These are phyloP conservation scores for Dillenia suffruticosa DNA, from an alignment of 164 flowering plant genomes.

Conservation along the genomic window DNA sequence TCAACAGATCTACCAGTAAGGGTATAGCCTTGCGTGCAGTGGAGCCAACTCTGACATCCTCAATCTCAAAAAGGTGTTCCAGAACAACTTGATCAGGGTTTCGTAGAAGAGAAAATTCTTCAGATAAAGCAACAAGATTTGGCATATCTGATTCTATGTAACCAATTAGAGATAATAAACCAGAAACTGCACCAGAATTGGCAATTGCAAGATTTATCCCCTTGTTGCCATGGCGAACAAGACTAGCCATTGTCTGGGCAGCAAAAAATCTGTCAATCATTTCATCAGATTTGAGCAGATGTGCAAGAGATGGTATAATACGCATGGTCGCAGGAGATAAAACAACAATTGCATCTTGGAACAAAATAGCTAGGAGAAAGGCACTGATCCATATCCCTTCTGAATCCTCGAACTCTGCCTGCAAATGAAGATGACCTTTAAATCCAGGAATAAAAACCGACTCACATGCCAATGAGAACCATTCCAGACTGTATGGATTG, in stretches of 20 bases:
- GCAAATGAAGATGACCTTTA: conserved; percentile 13
- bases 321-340: conserved; percentile 52
- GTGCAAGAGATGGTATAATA: conserved; percentile 65
- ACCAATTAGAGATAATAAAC: conserved; percentile 63
- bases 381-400: conserved; percentile 82
- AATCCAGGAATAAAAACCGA: neutral
- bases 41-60: conserved; percentile 68
- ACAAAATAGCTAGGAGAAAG: conserved; percentile 64
- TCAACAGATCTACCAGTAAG: conserved; percentile 71
- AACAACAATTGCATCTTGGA: conserved; percentile 61
- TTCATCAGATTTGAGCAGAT: conserved; percentile 67
- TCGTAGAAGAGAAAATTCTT: conserved; percentile 56
- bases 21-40: conserved; percentile 77
- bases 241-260: conserved; percentile 85
- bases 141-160: conserved; percentile 60
- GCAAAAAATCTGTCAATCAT: conserved; percentile 68
- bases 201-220: conserved; percentile 62
- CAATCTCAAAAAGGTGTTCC: conserved; percentile 68
- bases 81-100: conserved; percentile 73
- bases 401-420: conserved; percentile 70
- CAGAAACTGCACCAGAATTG: conserved; percentile 77
- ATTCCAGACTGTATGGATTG: too few relatives aligned
- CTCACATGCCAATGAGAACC: too few relatives aligned
- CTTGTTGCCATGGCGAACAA: conserved; percentile 51
- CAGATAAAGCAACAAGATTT: conserved; percentile 59